A percentile compares a stretch with the other conserved stretches of the same genome.
These are phyloP conservation scores for Citrullus colocynthis DNA, from an alignment of 306 rosid species.

Conservation along the genomic window DNA sequence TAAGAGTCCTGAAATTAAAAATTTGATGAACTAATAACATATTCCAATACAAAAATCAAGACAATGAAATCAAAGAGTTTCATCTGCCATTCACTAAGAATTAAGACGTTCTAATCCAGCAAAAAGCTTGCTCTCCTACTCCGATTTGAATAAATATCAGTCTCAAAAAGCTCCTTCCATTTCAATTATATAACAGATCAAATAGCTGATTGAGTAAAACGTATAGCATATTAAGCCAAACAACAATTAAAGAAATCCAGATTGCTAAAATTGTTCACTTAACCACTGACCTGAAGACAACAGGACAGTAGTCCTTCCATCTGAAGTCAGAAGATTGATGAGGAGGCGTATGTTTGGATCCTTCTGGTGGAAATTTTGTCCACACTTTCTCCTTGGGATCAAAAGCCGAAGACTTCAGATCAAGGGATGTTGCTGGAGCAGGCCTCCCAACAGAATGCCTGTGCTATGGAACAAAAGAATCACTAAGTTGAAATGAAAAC, in stretches of 20 bases:
- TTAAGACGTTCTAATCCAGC: not conserved
- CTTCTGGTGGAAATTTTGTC: slow-evolving; percentile 94
- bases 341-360: slow-evolving; percentile 93
- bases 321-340: slow-evolving; percentile 73
- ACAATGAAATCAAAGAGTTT: not conserved
- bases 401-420: slow-evolving; percentile 75
- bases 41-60: not conserved
- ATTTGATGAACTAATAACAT: not conserved
- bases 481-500: slow-evolving; percentile 22
- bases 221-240: not conserved
- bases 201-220: not conserved
- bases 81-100: not conserved
- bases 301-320: slow-evolving; percentile 98
- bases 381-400: slow-evolving; percentile 91
- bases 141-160: not conserved
- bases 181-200: not conserved
- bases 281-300: slow-evolving; percentile 68
- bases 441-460: slow-evolving; percentile 98
- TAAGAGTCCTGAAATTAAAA: slow-evolving; percentile 55
- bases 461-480: slow-evolving; percentile 53
- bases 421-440: slow-evolving; percentile 80
- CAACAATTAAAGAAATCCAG: not conserved
- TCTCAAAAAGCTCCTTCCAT: not conserved
- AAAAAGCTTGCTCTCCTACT: not conserved
- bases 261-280: not conserved